A percentile compares a stretch with the other conserved stretches of the same genome.
Conservation (phyloP, 1,284 basidiomycete genomes). For the Inonotus hispidus region DNA sequence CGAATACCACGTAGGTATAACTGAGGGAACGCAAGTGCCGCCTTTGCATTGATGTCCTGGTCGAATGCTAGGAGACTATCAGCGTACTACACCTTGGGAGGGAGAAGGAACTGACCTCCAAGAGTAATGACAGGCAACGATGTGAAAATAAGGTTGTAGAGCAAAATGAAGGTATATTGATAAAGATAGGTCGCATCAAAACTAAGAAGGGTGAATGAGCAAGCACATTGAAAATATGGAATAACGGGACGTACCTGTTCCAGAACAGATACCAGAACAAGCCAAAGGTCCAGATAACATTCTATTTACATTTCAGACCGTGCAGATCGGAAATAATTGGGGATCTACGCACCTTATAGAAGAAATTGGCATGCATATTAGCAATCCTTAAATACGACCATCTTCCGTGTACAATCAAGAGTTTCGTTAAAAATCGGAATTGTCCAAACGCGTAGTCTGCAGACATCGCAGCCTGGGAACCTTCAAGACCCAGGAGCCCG, state of each 20-base stretch:
- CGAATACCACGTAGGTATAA: conserved; percentile 91
- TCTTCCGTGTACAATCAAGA: conserved; percentile 91
- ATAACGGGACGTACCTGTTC: conserved; percentile 55
- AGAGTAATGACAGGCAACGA: conserved; percentile 89
- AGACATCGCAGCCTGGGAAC: conserved; percentile 98
- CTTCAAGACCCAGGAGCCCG: conserved; percentile 91
- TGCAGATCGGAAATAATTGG: conserved; percentile 10
- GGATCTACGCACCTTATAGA: conserved; percentile 74
- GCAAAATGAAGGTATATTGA: conserved; percentile 89
- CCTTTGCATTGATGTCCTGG: conserved; percentile 90
- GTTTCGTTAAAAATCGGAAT: conserved; percentile 89
- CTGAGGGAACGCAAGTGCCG: conserved; percentile 87
- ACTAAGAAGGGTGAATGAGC: conserved; percentile 34
- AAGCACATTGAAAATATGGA: not conserved
- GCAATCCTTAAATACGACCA: conserved; percentile 96
- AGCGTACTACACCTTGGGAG: conserved; percentile 13
- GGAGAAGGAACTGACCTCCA: conserved; percentile 53
- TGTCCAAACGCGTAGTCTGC: conserved; percentile 98
- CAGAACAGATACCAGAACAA: conserved; percentile 95
- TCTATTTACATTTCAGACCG: conserved; percentile 38
- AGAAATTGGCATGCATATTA: conserved; percentile 98
- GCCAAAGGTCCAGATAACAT: conserved; percentile 86
- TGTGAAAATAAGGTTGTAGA: conserved; percentile 92
- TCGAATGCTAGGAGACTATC: conserved; percentile 66
- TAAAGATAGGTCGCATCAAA: conserved; percentile 96